Base-by-base conservation (phyloP, 306 rosid genomes). In the Dryas drummondii region DNA sequence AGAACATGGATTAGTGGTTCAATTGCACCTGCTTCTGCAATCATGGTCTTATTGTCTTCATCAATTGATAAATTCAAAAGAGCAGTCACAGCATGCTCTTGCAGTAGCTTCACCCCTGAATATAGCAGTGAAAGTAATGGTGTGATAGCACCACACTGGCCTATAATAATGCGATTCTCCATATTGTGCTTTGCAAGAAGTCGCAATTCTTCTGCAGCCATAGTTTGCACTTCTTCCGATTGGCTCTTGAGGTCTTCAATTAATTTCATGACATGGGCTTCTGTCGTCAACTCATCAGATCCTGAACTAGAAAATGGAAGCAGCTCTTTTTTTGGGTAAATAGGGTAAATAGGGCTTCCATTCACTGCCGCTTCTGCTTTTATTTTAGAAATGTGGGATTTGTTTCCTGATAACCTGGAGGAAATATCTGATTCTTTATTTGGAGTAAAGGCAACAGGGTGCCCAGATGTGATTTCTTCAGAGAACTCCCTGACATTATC, bases 11-110 rank as follows among this genome's bases (percentile, higher is more conserved):
- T 84, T 42, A 94, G 86, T 53, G 97, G 93, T 65, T 91, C 97
- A 79, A 91, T 83, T 4, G 94, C 93, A 74, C 94, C 96, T 41
- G 90, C 88, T 81, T 90, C 88, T 53, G 87, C 93, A 81, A 94
- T 90, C 91, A 86, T 83, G 52, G 87, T 82, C 84, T 91, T 94
- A 80, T 90, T 94, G 52, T 81, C 80, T 70, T 90, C 90, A 66
- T 88, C 65, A 61, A 94, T 91, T 37, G 98, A 94, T 68, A 94
- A 81, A 79, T 94, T 94, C 87, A 94, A 84, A 40, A 94, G 83
- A 58, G 97, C 93, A 64, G 97, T 94, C 80, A 91, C 98, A 40
- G 98, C 90, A 80, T 94, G 98, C 82, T 94, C 97, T 80, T 94
- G 98, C 58, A 85, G 87, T 79, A 68, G 37, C 86, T 87, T 85